Base-by-base conservation (phyloP, 2,329 filamentous ascomycete species). In the Claviceps cyperi region DNA sequence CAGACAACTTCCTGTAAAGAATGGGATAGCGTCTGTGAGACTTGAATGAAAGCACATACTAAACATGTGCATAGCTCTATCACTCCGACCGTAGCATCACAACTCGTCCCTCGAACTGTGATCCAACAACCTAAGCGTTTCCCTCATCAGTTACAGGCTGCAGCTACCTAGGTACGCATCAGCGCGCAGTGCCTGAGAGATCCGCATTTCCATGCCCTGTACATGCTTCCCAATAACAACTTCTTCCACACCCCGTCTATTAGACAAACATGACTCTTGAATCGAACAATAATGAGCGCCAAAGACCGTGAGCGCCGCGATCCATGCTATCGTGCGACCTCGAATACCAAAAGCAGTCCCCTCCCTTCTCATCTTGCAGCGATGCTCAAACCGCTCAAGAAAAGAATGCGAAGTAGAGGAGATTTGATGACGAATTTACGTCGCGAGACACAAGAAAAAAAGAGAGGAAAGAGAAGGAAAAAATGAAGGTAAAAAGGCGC, bases 81-180 rank as follows among this genome's bases (percentile, higher is more conserved):
- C 37, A n/a, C 15, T 39, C 38, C n/a, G n/a, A 19, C 14, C 3
- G 38, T 32, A 4, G 9, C 9, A 32, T 11, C 28, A 32, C 1
- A 32, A 28, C 9, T 32, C 11, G 9, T 32, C 28, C 9, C 28
- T 11, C 28, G 1, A 8, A 32, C 17, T 21, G 15, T 19, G 19
- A 28, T 44, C 39, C 19, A 43, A 49, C 5, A 17, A 37, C n/a
- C n/a, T 50, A 55, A 56, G 41, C 48, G 4, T 17, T 7, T 37
- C 28, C 43, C 53, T 54, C 54, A 50, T 61, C 56, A 58, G 60
- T 56, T 55, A 38, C 46, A 54, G 51, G 60, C 55, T 55, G 40
- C 46, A 54, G 51, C 49, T 41, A 48, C 45, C 44, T 32, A 47
- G 45, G 43, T 49, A 37, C 44, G n/a, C 28, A 32, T 32, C 28